Conservation (phyloP, 805 yeast species). For the Yamadazyma laniorum region DNA sequence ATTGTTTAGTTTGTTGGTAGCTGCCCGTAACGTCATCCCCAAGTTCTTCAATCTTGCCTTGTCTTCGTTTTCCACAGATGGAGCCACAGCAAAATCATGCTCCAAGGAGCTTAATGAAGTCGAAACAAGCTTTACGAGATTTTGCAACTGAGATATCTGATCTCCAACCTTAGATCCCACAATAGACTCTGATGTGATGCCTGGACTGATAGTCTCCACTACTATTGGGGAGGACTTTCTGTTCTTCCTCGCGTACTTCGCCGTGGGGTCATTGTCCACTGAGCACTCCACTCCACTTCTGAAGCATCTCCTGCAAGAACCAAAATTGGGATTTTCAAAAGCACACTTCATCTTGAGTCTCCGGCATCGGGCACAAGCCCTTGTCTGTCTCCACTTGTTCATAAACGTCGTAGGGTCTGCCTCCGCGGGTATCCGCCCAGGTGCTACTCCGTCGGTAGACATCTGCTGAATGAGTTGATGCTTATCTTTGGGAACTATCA, state of each 20-base stretch:
- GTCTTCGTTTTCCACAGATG: conserved; percentile 7
- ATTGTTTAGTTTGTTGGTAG: conserved; percentile 7
- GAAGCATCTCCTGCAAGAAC: conserved; percentile 47
- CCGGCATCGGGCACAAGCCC: conserved; percentile 58
- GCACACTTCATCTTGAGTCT: conserved; percentile 52
- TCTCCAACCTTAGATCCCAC: conserved; percentile 14
- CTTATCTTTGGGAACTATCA: background rate
- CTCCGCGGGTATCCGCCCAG: background rate
- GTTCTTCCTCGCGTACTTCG: conserved; percentile 36
- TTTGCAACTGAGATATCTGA: conserved; percentile 16
- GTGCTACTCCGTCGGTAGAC: too few species aligned
- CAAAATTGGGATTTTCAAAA: conserved; percentile 45
- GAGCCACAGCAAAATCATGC: conserved; percentile 12
- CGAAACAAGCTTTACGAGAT: conserved; percentile 13
- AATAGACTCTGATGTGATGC: conserved; percentile 14
- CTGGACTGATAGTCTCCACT: conserved; percentile 14
- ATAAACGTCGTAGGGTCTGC: conserved; percentile 27
- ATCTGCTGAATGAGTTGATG: too few species aligned
- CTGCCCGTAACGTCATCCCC: conserved; percentile 1
- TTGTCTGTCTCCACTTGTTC: conserved; percentile 42
- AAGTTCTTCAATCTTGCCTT: conserved; percentile 10
- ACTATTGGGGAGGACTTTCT: conserved; percentile 20
- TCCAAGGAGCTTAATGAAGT: conserved; percentile 16
- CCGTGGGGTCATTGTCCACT: conserved; percentile 51
- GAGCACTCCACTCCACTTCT: conserved; percentile 47